Evolutionary conservation across 768 basidiomycete species (phyloP).

Genomic region (Tricholoma matsutake): DNA sequence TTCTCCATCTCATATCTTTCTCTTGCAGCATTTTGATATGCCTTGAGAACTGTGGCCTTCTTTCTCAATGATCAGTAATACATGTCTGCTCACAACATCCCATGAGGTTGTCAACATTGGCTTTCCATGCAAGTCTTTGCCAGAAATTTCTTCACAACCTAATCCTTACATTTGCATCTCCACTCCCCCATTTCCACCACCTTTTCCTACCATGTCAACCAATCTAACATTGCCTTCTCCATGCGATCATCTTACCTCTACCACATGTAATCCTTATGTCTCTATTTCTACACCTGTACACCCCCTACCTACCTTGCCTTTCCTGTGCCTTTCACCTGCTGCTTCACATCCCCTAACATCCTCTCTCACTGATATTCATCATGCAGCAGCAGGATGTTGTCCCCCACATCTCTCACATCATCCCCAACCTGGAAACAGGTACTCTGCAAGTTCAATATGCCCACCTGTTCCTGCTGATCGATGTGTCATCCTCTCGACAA

Average conservation of each 20-base stretch:
- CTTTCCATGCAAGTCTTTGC: slow-evolving; percentile 1
- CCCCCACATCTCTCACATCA: background rate
- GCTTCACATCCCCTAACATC: no score
- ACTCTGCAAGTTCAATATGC: background rate
- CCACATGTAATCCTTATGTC: background rate
- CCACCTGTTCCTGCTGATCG: background rate
- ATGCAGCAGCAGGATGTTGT: no score
- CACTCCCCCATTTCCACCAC: background rate
- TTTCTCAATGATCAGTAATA: background rate
- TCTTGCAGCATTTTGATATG: background rate
- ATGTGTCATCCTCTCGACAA: slow-evolving; percentile 2
- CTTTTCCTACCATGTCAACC: background rate
- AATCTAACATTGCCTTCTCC: background rate
- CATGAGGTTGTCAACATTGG: slow-evolving; percentile 1
- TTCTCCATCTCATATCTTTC: no score
- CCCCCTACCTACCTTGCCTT: no score
- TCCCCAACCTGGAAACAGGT: background rate
- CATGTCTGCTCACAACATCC: background rate
- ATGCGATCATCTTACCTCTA: background rate
- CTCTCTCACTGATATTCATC: no score
- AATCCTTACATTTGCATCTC: background rate
- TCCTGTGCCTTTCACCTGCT: no score
- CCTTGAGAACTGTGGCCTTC: background rate
- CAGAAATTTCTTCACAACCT: background rate
- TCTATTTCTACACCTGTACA: no score